Evolutionary conservation across 2,329 filamentous ascomycete genomes (phyloP).

Genomic region (Cytospora piceae): DNA sequence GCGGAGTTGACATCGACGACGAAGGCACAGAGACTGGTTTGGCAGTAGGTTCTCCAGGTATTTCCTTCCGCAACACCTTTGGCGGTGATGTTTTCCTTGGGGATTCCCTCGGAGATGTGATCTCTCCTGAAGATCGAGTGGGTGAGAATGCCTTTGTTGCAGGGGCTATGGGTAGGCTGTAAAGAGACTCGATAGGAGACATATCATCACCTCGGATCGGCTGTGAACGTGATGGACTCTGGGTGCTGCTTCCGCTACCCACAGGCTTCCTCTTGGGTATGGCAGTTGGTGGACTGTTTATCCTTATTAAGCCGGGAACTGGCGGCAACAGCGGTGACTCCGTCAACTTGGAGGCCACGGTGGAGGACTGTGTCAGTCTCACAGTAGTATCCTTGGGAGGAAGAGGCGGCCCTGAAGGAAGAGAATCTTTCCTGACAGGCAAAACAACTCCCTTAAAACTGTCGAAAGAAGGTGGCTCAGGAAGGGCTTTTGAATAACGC

Average conservation of each 20-base stretch:
- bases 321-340: constrained; percentile 25
- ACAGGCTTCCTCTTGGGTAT: constrained; percentile 29
- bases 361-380: constrained; percentile 11
- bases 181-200: constrained; percentile 55
- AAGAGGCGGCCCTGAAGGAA: constrained; percentile 31
- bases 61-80: constrained; percentile 23
- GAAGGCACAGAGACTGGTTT: constrained; percentile 23
- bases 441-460: constrained; percentile 5
- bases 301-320: constrained; percentile 18
- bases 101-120: constrained; percentile 24
- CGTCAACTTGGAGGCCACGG: constrained; percentile 19
- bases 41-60: neutral
- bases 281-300: constrained; percentile 23
- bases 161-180: constrained; percentile 60
- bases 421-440: constrained; percentile 27
- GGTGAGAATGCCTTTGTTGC: constrained; percentile 23
- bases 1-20: constrained; percentile 24
- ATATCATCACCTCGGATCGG: constrained; percentile 29
- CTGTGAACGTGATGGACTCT: constrained; percentile 31
- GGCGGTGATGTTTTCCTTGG: constrained; percentile 23
- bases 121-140: constrained; percentile 26
- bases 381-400: constrained; percentile 28
- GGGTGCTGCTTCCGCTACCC: constrained; percentile 17
- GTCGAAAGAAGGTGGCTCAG: constrained; percentile 43
- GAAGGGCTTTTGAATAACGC: constrained; percentile 63